These are phyloP conservation scores for Neonectria magnoliae DNA, from an alignment of 2,329 filamentous ascomycete species.

Conservation along the genomic window DNA sequence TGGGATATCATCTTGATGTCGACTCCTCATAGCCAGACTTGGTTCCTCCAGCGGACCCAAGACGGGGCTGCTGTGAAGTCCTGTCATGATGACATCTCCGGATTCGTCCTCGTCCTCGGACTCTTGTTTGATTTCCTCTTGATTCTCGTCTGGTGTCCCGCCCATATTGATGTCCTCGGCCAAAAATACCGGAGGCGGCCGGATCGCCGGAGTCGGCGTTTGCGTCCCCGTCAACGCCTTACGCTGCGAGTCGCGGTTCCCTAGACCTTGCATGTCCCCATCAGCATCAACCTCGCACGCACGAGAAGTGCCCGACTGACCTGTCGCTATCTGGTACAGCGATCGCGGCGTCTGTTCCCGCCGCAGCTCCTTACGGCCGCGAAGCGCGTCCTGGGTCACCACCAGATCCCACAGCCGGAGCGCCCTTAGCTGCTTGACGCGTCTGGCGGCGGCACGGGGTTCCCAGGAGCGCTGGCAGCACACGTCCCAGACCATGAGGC, in stretches of 20 bases:
- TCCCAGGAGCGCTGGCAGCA: constrained; percentile 14
- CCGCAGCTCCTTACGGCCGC: constrained; percentile 25
- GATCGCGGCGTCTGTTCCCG: constrained; percentile 20
- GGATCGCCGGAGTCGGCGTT: neutral
- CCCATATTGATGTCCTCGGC: neutral
- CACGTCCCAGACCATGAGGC: constrained; percentile 34
- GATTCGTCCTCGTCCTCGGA: neutral
- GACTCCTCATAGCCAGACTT: neutral
- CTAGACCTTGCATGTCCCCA: neutral
- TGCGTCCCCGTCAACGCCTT: neutral
- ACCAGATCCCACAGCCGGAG: constrained; percentile 38
- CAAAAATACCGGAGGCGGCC: neutral
- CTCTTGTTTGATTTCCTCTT: neutral
- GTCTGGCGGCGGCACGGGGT: constrained; percentile 7
- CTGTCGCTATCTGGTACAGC: constrained; percentile 26
- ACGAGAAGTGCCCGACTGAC: neutral
- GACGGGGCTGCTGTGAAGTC: no score
- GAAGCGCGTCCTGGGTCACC: constrained; percentile 33
- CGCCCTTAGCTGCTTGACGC: constrained; percentile 28
- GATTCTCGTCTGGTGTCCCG: neutral
- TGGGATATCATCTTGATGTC: neutral
- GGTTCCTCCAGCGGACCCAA: neutral
- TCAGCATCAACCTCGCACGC: neutral
- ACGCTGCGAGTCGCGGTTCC: neutral
- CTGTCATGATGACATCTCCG: neutral